phyloP scores from a whole-genome alignment of 768 basidiomycete genomes.

The Boletus huronensis region DNA sequence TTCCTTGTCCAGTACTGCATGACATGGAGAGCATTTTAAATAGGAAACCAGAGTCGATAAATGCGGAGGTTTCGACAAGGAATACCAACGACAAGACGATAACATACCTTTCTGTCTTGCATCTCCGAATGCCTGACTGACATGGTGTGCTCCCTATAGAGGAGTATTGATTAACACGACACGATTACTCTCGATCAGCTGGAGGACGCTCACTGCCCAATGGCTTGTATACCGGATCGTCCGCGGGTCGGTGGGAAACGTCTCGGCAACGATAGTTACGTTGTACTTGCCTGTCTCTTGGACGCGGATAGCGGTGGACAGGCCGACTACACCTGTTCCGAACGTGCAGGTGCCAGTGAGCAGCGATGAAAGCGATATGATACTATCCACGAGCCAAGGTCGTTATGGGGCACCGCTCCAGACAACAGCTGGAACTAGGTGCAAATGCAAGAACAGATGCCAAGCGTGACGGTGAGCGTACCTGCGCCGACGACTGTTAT shows the following conservation, averaged over 20 bases:
- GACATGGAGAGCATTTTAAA: neutral
- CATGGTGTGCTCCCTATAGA: constrained; percentile 77
- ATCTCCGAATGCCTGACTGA: constrained; percentile 53
- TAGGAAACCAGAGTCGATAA: neutral
- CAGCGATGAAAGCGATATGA: neutral
- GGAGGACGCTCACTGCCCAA: constrained; percentile 62
- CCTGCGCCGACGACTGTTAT: constrained; percentile 43
- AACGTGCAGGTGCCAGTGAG: neutral
- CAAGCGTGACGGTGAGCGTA: constrained; percentile 6
- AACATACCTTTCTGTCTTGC: constrained; percentile 52
- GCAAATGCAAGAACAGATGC: neutral
- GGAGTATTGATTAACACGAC: neutral
- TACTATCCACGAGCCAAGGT: neutral
- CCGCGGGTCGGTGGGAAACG: constrained; percentile 69
- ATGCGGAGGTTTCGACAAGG: neutral
- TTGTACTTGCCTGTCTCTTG: constrained; percentile 59
- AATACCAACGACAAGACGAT: neutral
- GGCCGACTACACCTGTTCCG: constrained; percentile 64
- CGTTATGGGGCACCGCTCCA: no score
- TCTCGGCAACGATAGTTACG: constrained; percentile 69
- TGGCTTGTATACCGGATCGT: constrained; percentile 74
- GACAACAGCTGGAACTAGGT: neutral
- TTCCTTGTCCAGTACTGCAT: constrained; percentile 60
- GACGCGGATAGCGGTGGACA: constrained; percentile 70
- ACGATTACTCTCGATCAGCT: neutral